Evolutionary conservation across 192 early-diverging fungal species (phyloP), one percentile per base, ranked within the genome.

Genomic region (Dispira parvispora): DNA sequence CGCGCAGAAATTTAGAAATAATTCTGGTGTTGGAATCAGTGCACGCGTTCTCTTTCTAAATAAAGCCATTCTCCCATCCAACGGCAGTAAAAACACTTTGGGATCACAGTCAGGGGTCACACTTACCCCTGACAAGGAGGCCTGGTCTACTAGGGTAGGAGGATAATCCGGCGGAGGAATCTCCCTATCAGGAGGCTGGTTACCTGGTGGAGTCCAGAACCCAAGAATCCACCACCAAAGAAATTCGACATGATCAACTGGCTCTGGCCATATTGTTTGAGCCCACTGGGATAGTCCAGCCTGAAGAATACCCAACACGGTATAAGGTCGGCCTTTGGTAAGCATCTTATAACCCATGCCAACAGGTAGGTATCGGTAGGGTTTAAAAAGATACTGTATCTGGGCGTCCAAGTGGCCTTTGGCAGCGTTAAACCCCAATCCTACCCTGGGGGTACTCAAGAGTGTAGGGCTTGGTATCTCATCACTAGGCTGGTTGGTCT

Each of bases 151-250:
- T 20, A 16, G 25, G 16, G 3, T 16, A 14, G 13, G n/a, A 20
- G n/a, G 13, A 20, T 20, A 21, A 14, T 26, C 11, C 11, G 9
- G 10, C 11, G 16, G 12, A 16, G 52, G n/a, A n/a, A 54, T 20
- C n/a, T 13, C 20, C 11, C 21, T 23, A 16, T 54, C 54, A 10
- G n/a, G 21, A 13, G 54, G 13, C 25, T 3, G 54, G n/a, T 56
- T 3, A 16, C 13, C 6, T 6, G 16, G 21, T 13, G 54, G 13
- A 26, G n/a, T 20, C 12, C 43, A 16, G 43, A 60, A 60, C 2
- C 57, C 57, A 6, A 60, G 38, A 10, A 43, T 21, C 57, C 57
- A 60, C 57, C 57, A 60, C 57, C 57, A 60, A 18, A 60, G 12
- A 26, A 26, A 18, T 18, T 55, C 53, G 1, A 38, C 32, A 38